Percentiles rank a stretch among this genome's conserved stretches.
Evolutionary conservation across 768 basidiomycete species (phyloP).

Genomic region (Pisolithus albus): DNA sequence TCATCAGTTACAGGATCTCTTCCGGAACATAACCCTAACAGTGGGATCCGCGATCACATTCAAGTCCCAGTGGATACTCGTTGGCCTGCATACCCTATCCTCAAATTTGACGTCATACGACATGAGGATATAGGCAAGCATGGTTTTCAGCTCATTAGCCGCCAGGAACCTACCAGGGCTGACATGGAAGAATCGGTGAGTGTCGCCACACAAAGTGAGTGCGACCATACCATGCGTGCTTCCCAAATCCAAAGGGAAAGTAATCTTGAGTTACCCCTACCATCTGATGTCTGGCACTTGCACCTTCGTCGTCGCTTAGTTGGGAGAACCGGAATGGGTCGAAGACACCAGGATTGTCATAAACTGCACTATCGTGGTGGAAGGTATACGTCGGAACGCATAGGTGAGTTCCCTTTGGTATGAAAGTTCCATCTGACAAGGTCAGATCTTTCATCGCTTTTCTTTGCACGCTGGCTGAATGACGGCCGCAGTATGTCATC

Average conservation of each 20-base stretch:
- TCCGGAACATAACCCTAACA: slow-evolving; percentile 11
- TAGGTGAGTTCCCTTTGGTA: background rate
- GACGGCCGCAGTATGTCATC: too few species aligned
- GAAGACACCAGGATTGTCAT: slow-evolving; percentile 32
- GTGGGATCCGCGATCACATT: background rate
- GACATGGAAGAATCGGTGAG: background rate
- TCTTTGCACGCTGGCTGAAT: too few species aligned
- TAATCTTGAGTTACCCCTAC: slow-evolving; percentile 21
- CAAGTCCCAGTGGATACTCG: background rate
- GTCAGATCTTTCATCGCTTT: too few species aligned
- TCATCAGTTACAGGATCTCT: background rate
- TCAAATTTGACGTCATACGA: slow-evolving; percentile 14
- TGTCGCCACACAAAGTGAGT: background rate
- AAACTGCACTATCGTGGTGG: slow-evolving; percentile 17
- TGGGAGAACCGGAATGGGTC: slow-evolving; percentile 44
- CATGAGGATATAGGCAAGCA: slow-evolving; percentile 27
- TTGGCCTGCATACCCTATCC: background rate
- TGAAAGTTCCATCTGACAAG: too few species aligned
- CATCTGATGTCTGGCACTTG: slow-evolving; percentile 29
- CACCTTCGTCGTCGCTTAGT: slow-evolving; percentile 27
- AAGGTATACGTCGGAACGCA: slow-evolving; percentile 2
- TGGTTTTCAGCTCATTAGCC: slow-evolving; percentile 32
- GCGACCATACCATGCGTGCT: slow-evolving; percentile 20
- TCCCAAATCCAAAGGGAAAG: slow-evolving; percentile 20
- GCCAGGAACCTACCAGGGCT: slow-evolving; percentile 40